Evolutionary conservation across 2,329 filamentous ascomycete species (phyloP), one percentile per base, ranked within the genome.

Genomic region (Alternaria sp.): DNA sequence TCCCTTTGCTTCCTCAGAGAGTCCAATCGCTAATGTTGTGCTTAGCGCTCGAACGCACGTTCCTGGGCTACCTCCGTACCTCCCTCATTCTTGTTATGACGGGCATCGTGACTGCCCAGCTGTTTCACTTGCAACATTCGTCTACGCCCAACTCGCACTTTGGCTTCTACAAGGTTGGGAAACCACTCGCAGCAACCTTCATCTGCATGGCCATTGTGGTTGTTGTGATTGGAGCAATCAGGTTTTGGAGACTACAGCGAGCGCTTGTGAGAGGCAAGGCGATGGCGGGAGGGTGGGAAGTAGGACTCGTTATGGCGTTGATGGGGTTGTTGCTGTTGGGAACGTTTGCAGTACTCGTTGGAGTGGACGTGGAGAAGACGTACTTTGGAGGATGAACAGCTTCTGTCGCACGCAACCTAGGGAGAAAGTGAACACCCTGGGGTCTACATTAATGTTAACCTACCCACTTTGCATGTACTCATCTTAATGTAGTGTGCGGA

Each of bases 41-140:
- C n/a, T 43, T 70, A 93, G 91, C 91, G 40, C 86, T 93, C 58
- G 90, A 93, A 79, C 84, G 91, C 60, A 93, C 91, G 17, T 93
- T 90, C 74, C 86, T 93, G 17, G 89, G 86, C 28, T 93, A 93
- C 76, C 84, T 93, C 28, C 87, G 91, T 19, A 93, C 90, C 2
- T 91, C 89, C 0, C 79, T 91, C 40, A 84, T 86, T n/a, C 82
- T 93, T 43, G 88, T 90, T 13, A 89, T 92, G 80, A 81, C 89
- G 19, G 90, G 90, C 17, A 86, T 90, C 3, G 70, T 88, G 4
- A 85, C 90, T 26, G 88, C 90, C 0, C 91, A 93, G 73, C 84
- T 93, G 8, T 92, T 91, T 70, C 83, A 86, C 19, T 81, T 90
- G 4, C 85, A 90, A 71, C 83, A 88, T 28, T 74, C 82, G 25